Percentiles rank a stretch among this genome's conserved stretches.
These are phyloP conservation scores for Paecilomyces niveus DNA, from an alignment of 2,329 filamentous ascomycete genomes.

Conservation along the genomic window DNA sequence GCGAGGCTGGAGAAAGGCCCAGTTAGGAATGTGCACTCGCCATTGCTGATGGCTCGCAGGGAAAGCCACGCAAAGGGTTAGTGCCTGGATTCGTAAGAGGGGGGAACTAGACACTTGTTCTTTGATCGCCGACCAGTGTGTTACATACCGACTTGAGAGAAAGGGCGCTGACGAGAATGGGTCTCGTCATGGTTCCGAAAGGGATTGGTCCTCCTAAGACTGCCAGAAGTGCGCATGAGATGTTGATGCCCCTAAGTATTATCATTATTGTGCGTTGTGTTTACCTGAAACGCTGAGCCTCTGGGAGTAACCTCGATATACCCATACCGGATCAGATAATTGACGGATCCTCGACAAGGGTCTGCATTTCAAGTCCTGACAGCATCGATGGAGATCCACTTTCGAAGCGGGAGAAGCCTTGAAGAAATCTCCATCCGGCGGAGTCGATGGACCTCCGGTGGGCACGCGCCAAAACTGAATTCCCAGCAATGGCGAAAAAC, in stretches of 20 bases:
- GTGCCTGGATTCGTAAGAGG: neutral
- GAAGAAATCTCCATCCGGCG: slow-evolving; percentile 5
- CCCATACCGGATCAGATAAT: neutral
- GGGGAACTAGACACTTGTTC: neutral
- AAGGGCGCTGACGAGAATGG: neutral
- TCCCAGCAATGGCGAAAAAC: neutral
- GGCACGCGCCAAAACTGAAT: neutral
- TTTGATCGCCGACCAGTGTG: neutral
- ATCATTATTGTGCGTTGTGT: neutral
- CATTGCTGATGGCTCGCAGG: neutral
- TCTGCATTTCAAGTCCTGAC: neutral
- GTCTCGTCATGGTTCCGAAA: neutral
- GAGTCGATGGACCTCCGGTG: slow-evolving; percentile 4
- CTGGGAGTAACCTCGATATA: neutral
- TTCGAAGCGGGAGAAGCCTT: slow-evolving; percentile 10
- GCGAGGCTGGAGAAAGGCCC: neutral
- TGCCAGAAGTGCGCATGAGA: neutral
- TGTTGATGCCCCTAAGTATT: neutral
- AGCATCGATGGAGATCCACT: slow-evolving; percentile 4
- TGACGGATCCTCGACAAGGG: neutral
- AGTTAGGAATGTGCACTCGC: neutral
- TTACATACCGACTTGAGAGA: neutral
- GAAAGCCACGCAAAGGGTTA: neutral
- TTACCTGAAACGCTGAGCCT: neutral
- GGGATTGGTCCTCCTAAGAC: neutral